A percentile compares a stretch with the other conserved stretches of the same genome.
These are phyloP conservation scores for Trichoderma gamsii DNA, from an alignment of 495 filamentous ascomycete species.

Conservation along the genomic window DNA sequence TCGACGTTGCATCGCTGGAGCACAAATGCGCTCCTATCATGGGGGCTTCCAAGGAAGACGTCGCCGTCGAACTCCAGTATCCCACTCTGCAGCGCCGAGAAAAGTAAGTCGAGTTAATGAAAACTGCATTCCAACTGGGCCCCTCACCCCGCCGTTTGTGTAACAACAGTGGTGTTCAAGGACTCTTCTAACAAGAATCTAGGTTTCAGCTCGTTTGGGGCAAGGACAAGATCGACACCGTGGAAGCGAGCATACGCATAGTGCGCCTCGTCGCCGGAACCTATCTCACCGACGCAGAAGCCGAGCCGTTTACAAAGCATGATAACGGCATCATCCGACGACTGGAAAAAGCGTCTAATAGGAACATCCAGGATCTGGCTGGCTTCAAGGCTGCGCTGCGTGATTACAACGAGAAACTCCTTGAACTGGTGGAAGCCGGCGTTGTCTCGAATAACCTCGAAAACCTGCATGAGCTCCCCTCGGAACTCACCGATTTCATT, in stretches of 20 bases:
- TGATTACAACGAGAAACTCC: conserved; percentile 68
- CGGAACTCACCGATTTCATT: conserved; percentile 72
- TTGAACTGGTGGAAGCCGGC: conserved; percentile 53
- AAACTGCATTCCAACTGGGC: neutral
- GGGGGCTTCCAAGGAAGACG: conserved; percentile 42
- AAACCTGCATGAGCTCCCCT: conserved; percentile 53
- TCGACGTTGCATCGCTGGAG: conserved; percentile 53
- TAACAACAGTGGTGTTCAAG: neutral
- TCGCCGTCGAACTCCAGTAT: conserved; percentile 61
- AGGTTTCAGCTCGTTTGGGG: conserved; percentile 76
- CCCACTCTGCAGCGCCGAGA: conserved; percentile 64
- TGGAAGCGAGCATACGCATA: conserved; percentile 76
- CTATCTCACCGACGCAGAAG: conserved; percentile 65
- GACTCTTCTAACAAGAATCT: conserved; percentile 16
- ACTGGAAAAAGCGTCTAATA: conserved; percentile 59
- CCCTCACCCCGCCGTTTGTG: neutral
- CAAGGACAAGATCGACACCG: conserved; percentile 75
- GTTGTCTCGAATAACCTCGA: conserved; percentile 65
- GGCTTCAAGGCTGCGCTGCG: conserved; percentile 64
- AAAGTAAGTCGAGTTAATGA: conserved; percentile 40
- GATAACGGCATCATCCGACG: conserved; percentile 64
- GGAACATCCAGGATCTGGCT: conserved; percentile 54
- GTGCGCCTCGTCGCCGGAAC: conserved; percentile 65
- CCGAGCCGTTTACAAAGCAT: conserved; percentile 62
- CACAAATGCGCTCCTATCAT: conserved; percentile 44